Evolutionary conservation across 208 protist genomes (phyloP), one percentile per base, ranked within the genome.

Genomic region (Angomonas ambiguus): DNA sequence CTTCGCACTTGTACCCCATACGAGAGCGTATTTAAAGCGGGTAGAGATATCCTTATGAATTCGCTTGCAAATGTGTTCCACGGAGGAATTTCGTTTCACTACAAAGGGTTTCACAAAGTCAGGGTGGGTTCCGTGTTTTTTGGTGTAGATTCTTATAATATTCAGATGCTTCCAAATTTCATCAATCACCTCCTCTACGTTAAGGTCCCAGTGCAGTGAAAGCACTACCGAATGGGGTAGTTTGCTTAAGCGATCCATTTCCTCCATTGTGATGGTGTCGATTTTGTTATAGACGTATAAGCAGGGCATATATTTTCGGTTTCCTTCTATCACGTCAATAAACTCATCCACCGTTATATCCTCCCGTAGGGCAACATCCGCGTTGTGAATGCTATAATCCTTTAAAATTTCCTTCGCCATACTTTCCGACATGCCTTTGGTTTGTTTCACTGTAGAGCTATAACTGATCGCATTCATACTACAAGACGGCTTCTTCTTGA

Each of bases 301-400:
- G 69, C 93, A 97, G 22, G 93, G 91, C 84, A 97, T 94, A 71
- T 96, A 96, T 77, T 79, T 91, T 32, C 97, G 76, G 72, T 98
- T 99, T 1, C 96, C 98, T 70, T 98, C 94, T 57, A 99, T 94
- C 8, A 98, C 95, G 74, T 99, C 98, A 77, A 99, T 99, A 56
- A 99, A 94, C 67, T 99, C 85, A 72, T 99, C 98, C 20, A 98
- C 82, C 2, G 96, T 98, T 51, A 91, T 89, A 74, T 99, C 97
- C 49, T 98, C 92, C 33, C 95, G 85, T 5, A 99, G 69, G n/a
- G 95, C 58, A 6, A 99, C 91, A 24, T 99, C 97, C 0, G 94
- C 95, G 80, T 99, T 98, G 72, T 96, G 83, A 51, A 99, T 98
- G 27, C 96, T 91, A 76, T 98, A 98, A 65, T 97, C 94, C 51